These are phyloP conservation scores for Chlorella sp. DNA, from an alignment of 139 green algal genomes.

Conservation along the genomic window DNA sequence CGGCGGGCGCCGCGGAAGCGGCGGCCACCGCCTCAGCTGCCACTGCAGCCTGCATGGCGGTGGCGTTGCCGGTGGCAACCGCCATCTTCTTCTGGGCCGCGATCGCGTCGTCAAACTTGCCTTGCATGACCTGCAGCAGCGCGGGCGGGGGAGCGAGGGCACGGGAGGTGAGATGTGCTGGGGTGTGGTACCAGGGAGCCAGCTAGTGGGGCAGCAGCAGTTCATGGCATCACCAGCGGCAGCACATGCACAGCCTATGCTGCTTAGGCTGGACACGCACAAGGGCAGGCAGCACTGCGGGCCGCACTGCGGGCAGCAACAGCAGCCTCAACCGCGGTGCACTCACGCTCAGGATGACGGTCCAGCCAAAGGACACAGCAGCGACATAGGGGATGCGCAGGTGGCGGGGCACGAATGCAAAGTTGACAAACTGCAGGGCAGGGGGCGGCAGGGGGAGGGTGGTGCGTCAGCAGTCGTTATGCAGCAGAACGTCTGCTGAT, in stretches of 20 bases:
- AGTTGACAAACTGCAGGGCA: conserved; percentile 83
- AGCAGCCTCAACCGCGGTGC: no score
- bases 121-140: conserved; percentile 52
- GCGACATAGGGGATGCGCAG: conserved; percentile 83
- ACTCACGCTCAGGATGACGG: conserved; percentile 54
- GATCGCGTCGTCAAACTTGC: conserved; percentile 52
- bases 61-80: not conserved
- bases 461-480: not conserved
- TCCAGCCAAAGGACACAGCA: conserved; percentile 65
- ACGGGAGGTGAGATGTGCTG: not conserved
- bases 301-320: no score
- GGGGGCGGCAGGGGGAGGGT: no score
- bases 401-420: conserved; percentile 85
- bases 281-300: no score
- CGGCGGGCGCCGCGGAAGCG: not conserved
- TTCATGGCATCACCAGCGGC: no score
- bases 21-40: not conserved
- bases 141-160: not conserved
- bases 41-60: not conserved
- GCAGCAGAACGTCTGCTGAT: no score
- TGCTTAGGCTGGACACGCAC: no score
- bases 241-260: no score
- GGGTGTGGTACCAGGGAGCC: no score
- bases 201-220: no score
- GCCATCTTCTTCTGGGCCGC: not conserved